A percentile compares a stretch with the other conserved stretches of the same genome.
Conservation (phyloP, 176 grass and related monocot species). For the Raddia distichophylla region DNA sequence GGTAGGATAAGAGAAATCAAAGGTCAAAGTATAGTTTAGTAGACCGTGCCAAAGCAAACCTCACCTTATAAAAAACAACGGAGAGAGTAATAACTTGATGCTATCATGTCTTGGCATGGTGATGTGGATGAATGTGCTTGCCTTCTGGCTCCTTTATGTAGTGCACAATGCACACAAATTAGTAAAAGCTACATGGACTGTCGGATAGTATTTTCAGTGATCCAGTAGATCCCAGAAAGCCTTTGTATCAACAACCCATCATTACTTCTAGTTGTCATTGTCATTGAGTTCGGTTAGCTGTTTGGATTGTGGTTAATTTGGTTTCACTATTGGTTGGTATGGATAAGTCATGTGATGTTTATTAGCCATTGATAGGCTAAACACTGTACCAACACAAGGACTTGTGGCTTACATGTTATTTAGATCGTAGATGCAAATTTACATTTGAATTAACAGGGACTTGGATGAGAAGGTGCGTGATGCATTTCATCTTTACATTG, state of each 20-base stretch:
- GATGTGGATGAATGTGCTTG: not conserved
- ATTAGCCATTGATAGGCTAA: not conserved
- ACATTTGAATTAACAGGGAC: constrained; percentile 64
- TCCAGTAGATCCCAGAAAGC: not conserved
- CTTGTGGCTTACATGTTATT: not conserved
- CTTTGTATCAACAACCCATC: not conserved
- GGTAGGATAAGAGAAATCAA: too few species aligned
- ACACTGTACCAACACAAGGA: not conserved
- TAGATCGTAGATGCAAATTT: not conserved
- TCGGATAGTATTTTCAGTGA: not conserved
- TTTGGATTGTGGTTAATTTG: not conserved
- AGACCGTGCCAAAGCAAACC: too few species aligned
- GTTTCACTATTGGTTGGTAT: not conserved
- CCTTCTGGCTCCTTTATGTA: not conserved
- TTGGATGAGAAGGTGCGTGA: constrained; percentile 90
- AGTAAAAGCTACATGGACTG: not conserved
- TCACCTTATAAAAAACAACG: too few species aligned
- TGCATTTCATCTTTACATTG: constrained; percentile 84
- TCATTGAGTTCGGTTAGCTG: not conserved
- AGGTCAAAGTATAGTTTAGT: too few species aligned
- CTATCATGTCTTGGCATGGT: constrained; percentile 6
- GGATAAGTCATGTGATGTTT: not conserved
- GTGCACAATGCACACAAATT: not conserved
- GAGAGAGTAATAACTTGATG: too few species aligned
- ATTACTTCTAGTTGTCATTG: not conserved